These are phyloP conservation scores for Dryas integrifolia DNA, from an alignment of 331 rosid genomes.

Conservation along the genomic window DNA sequence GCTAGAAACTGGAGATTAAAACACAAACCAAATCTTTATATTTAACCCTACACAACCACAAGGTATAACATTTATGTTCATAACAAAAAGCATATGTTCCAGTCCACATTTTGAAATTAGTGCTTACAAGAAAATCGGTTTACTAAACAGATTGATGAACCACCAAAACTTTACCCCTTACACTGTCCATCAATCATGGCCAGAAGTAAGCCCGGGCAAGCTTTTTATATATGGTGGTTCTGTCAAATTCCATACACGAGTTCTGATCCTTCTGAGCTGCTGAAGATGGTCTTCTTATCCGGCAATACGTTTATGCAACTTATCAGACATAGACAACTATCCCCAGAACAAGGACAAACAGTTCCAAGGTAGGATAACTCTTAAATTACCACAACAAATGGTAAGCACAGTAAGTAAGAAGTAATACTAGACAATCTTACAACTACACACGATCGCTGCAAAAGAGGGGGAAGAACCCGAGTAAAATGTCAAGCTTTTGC, in stretches of 20 bases:
- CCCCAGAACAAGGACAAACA: slow-evolving; percentile 1
- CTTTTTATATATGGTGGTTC: slow-evolving; percentile 32
- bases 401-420: slow-evolving; percentile 32
- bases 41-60: slow-evolving; percentile 34
- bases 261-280: slow-evolving; percentile 36
- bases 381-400: slow-evolving; percentile 38
- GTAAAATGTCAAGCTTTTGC: slow-evolving; percentile 63
- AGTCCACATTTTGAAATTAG: slow-evolving; percentile 39
- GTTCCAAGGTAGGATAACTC: slow-evolving; percentile 31
- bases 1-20: slow-evolving; percentile 7
- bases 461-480: slow-evolving; percentile 34
- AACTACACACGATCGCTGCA: slow-evolving; percentile 53
- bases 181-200: slow-evolving; percentile 22
- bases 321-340: slow-evolving; percentile 20
- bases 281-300: slow-evolving; percentile 24
- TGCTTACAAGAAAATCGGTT: slow-evolving; percentile 40
- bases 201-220: slow-evolving; percentile 32
- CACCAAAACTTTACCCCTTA: slow-evolving; percentile 34
- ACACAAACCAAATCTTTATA: slow-evolving; percentile 41
- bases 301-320: not conserved
- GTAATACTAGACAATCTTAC: slow-evolving; percentile 51
- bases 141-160: slow-evolving; percentile 37
- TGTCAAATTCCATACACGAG: slow-evolving; percentile 39
- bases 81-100: slow-evolving; percentile 41
- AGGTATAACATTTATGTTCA: slow-evolving; percentile 47